These are phyloP conservation scores for Leptodontidium sp. DNA, from an alignment of 2,329 filamentous ascomycete species.

Conservation along the genomic window DNA sequence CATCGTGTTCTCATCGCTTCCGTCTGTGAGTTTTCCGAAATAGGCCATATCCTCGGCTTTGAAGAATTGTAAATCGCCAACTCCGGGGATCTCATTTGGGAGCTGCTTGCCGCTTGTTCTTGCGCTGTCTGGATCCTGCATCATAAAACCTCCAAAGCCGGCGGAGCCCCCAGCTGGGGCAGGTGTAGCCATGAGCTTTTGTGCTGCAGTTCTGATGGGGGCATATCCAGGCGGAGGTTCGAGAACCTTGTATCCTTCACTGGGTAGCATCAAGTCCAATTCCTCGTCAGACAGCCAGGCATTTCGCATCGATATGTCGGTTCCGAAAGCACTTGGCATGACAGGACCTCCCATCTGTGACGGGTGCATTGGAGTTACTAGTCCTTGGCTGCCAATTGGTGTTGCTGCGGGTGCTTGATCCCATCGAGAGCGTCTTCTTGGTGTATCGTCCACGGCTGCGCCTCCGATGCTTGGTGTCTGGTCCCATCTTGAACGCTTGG, in stretches of 20 bases:
- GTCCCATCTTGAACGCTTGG: constrained; percentile 83
- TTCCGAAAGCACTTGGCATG: constrained; percentile 74
- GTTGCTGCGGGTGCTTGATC: constrained; percentile 87
- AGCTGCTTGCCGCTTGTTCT: constrained; percentile 87
- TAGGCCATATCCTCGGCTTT: constrained; percentile 99
- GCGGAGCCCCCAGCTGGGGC: constrained; percentile 64
- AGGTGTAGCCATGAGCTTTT: constrained; percentile 78
- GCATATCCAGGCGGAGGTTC: constrained; percentile 92
- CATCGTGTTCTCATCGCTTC: constrained; percentile 88
- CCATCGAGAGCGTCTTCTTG: constrained; percentile 87
- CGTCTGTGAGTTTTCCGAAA: constrained; percentile 96
- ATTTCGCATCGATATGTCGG: constrained; percentile 81
- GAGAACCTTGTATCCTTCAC: constrained; percentile 91
- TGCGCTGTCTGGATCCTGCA: constrained; percentile 91
- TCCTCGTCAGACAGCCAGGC: constrained; percentile 91
- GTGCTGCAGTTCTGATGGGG: constrained; percentile 77
- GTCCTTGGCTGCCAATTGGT: constrained; percentile 75
- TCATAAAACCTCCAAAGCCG: constrained; percentile 78
- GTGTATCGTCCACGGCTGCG: constrained; percentile 60
- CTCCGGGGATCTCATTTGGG: constrained; percentile 93
- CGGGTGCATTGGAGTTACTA: constrained; percentile 80
- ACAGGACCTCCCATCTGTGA: constrained; percentile 63
- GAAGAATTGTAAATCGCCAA: constrained; percentile 96
- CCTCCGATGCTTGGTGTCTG: constrained; percentile 72
- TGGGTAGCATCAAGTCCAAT: constrained; percentile 88